Evolutionary conservation across 2,329 filamentous ascomycete genomes (phyloP), one percentile per base, ranked within the genome.

Genomic region (Macroventuria anomochaeta): DNA sequence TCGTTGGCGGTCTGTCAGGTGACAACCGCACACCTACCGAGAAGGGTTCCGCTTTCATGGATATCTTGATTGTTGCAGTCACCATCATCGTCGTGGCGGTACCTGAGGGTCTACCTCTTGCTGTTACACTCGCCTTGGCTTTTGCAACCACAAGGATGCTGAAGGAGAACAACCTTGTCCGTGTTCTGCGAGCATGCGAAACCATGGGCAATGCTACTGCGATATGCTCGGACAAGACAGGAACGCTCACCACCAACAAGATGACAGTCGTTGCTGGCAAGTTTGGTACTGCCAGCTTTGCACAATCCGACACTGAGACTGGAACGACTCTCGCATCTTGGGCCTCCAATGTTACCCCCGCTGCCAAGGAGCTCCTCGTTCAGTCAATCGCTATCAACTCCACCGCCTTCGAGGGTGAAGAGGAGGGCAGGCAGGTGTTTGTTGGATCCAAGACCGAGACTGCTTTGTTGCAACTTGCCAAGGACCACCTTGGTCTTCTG

Each of bases 371-470:
- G 4, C 57, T 68, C n/a, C 39, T 73, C 21, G 53, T 64, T 3
- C 65, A 72, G 10, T 70, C 71, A 3, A 58, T 73, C 25, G 66
- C 69, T n/a, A 65, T 71, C 55, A 73, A 80, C 73, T 84, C 82
- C 0, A 84, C 82, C 0, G 82, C 82, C 0, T 84, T 85, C 41
- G 82, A 85, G 57, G 64, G 63, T 5, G 59, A 62, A 40, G 65
- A 69, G 17, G 63, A 68, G 0, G 79, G 80, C 5, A 76, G 79
- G 15, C 76, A 81, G 31, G 75, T 75, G 3, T 84, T 83, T 54
- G 76, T 84, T 37, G 82, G 82, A 5, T 84, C 82, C 42, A 84
- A 84, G 69, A 84, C 82, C 1, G 82, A 84, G 60, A 83, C 81
- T 5, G 82, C 82, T 2, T 74, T 85, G 2, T 74, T 84, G 7